Base-by-base conservation (phyloP, 164 flowering plant species). In the Umbellularia californica region DNA sequence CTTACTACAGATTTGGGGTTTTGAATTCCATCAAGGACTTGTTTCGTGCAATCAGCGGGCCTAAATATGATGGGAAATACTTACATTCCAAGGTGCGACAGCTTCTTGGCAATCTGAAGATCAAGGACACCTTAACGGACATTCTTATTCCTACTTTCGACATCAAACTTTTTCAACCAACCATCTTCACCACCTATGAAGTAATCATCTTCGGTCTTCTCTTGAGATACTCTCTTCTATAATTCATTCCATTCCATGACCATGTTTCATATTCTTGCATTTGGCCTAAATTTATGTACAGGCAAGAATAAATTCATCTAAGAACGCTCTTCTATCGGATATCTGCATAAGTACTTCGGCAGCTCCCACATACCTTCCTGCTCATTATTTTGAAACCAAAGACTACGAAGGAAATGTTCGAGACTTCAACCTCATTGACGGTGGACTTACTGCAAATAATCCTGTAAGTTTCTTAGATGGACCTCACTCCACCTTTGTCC, bases 401-500 rank as follows among this genome's bases (percentile, higher is more conserved):
- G 82, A 83, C 33, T 22, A 68, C 14, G 6, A 58, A 1, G 86
- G 85, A 7, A 77, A 76, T 0, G 50, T n/a, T 1, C 67, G 60
- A 11, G 55, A 58, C 19, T 83, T 75, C 70, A 58, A 87, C 60
- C 83, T 87, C 1, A 28, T 85, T 7, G 89, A 85, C 76, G 89
- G 89, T 14, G 87, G 85, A 13, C 79, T 86, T 15, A 83, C 82
- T 0, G 87, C 86, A 30, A 86, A 82, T 73, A 86, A 86, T 72
- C 88, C 85, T 17, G 88, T 85, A 73, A 69, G 41, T 71, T 20
- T 23, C 22, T 4, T 14, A 27, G 25, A 65, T 24, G 64, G 17
- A 15, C 33, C 24, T 2, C 23, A 19, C 22, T 58, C 9, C 64
- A 3, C 22, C 64, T 58, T 58, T 13, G 23, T 19, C 6, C 20